Conservation (phyloP, 1,284 basidiomycete species). For the Papiliotrema laurentii region DNA sequence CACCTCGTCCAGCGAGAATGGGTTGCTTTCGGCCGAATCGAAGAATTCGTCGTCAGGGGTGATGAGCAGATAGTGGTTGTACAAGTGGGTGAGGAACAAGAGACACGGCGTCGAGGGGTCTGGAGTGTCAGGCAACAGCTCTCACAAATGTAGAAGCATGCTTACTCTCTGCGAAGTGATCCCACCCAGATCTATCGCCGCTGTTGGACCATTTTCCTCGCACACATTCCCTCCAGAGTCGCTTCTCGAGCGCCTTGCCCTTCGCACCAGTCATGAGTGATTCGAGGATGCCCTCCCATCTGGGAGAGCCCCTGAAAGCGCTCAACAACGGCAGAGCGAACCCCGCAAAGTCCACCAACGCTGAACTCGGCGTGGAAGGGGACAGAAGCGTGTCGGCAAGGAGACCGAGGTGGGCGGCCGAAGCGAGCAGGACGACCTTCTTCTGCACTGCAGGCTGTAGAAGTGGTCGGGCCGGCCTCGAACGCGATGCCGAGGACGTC, state of each 20-base stretch:
- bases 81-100: slow-evolving; percentile 75
- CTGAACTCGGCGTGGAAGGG: slow-evolving; percentile 8
- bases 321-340: slow-evolving; percentile 45
- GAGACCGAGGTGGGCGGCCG: slow-evolving; percentile 27
- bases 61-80: slow-evolving; percentile 78
- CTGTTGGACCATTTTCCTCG: slow-evolving; percentile 52
- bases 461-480: slow-evolving; percentile 10
- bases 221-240: slow-evolving; percentile 68
- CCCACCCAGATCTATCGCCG: slow-evolving; percentile 52
- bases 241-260: slow-evolving; percentile 56
- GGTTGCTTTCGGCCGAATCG: slow-evolving; percentile 54
- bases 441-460: slow-evolving; percentile 27
- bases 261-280: slow-evolving; percentile 40
- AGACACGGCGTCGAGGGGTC: slow-evolving; percentile 59
- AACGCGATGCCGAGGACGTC: background rate
- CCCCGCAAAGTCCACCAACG: slow-evolving; percentile 25
- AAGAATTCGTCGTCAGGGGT: slow-evolving; percentile 98
- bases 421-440: slow-evolving; percentile 31
- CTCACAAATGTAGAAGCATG: slow-evolving; percentile 18
- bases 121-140: slow-evolving; percentile 15
- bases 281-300: slow-evolving; percentile 53
- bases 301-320: slow-evolving; percentile 55
- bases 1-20: slow-evolving; percentile 79
- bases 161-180: slow-evolving; percentile 48
- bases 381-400: slow-evolving; percentile 17